Conservation (phyloP, 2,329 filamentous ascomycete genomes). For the Escovopsis weberi region DNA sequence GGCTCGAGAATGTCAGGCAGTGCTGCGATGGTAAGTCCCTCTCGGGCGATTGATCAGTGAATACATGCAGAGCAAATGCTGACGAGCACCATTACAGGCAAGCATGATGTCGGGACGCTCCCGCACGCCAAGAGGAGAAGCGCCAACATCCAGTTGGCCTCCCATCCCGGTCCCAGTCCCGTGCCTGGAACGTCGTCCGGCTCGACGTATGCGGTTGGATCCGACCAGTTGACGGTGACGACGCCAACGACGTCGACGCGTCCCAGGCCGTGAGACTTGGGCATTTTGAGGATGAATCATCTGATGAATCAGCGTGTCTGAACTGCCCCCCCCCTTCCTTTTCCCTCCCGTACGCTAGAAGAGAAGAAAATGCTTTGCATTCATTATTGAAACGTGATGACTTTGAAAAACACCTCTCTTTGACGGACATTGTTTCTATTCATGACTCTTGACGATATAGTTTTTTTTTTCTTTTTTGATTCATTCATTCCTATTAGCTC, state of each 20-base stretch:
- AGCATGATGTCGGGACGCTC: constrained; percentile 57
- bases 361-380: constrained; percentile 1
- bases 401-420: background rate
- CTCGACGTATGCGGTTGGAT: background rate
- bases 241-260: constrained; percentile 22
- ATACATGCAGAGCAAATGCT: background rate
- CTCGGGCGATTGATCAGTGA: background rate
- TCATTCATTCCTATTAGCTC: background rate
- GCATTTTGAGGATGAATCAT: constrained; percentile 1
- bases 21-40: constrained; percentile 79
- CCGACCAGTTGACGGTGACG: constrained; percentile 16
- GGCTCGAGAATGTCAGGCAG: constrained; percentile 86
- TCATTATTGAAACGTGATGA: background rate
- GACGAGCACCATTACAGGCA: constrained; percentile 35
- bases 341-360: no score
- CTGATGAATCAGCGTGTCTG: constrained; percentile 4
- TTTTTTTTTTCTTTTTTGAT: background rate
- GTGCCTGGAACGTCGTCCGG: constrained; percentile 9
- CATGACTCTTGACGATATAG: constrained; percentile 6
- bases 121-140: constrained; percentile 33
- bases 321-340: background rate
- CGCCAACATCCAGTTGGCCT: constrained; percentile 20
- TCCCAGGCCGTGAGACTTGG: constrained; percentile 18
- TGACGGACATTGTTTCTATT: constrained; percentile 2
- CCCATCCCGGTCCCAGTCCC: constrained; percentile 9